A percentile compares a stretch with the other conserved stretches of the same genome.
Evolutionary conservation across 345 rosid species (phyloP).

Genomic region (Salix udensis): DNA sequence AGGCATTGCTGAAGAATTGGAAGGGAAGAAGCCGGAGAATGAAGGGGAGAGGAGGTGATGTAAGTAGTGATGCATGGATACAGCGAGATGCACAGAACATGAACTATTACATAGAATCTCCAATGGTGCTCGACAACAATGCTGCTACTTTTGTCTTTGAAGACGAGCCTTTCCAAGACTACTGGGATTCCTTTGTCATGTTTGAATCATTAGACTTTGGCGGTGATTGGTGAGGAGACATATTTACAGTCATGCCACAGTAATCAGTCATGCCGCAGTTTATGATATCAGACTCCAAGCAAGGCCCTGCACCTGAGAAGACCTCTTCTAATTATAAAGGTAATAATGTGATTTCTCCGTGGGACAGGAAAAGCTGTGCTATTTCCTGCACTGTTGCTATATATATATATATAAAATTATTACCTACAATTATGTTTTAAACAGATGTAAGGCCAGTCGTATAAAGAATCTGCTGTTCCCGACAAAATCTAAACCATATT

Average conservation of each 20-base stretch:
- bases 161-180: conserved; percentile 42
- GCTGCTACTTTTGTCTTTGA: conserved; percentile 25
- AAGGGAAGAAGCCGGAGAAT: conserved; percentile 12
- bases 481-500: neutral
- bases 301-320: neutral
- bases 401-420: neutral
- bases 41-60: conserved; percentile 11
- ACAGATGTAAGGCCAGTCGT: neutral
- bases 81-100: conserved; percentile 38
- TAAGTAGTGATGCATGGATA: conserved; percentile 28
- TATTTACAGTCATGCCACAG: neutral
- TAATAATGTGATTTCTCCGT: neutral
- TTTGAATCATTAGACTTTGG: conserved; percentile 32
- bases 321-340: neutral
- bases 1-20: conserved; percentile 4
- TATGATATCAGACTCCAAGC: neutral
- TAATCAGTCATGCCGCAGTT: neutral
- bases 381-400: neutral
- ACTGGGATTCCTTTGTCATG: conserved; percentile 44
- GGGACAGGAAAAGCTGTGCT: neutral
- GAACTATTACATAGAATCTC: conserved; percentile 36
- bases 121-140: conserved; percentile 28
- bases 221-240: neutral
- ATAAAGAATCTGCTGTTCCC: neutral
- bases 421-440: neutral